These are phyloP conservation scores for Candida oleophila DNA, from an alignment of 805 yeast genomes.

Conservation along the genomic window DNA sequence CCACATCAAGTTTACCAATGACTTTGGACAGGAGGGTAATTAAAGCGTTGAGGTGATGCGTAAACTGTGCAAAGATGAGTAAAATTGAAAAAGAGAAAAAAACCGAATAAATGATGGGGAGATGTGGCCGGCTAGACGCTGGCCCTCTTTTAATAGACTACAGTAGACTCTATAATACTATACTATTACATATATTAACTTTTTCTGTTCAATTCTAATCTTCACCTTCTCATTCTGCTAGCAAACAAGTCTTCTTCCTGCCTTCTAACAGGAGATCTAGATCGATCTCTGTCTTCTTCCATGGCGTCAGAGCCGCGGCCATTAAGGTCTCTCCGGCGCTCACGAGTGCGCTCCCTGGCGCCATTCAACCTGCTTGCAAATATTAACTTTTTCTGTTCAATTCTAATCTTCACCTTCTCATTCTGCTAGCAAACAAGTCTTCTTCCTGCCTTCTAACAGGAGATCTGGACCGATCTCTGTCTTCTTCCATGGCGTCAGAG, in stretches of 20 bases:
- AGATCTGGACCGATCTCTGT: conserved; percentile 6
- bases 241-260: conserved; percentile 36
- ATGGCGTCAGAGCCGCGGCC: background rate
- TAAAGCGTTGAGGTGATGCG: too few relatives aligned
- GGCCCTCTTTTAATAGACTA: background rate
- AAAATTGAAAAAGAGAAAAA: too few relatives aligned
- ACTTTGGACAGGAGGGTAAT: conserved; percentile 97
- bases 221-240: conserved; percentile 21
- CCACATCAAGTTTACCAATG: conserved; percentile 86
- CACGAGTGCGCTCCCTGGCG: too few relatives aligned
- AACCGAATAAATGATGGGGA: too few relatives aligned
- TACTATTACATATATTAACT: background rate
- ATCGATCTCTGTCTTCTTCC: conserved; percentile 3
- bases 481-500: background rate
- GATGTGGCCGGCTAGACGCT: too few relatives aligned
- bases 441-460: conserved; percentile 18
- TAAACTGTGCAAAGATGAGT: too few relatives aligned
- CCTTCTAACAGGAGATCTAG: conserved; percentile 6
- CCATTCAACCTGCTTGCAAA: conserved; percentile 9
- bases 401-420: conserved; percentile 19
- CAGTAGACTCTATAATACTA: background rate
- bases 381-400: too few relatives aligned
- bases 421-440: conserved; percentile 34
- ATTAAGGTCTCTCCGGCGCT: background rate
- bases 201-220: too few relatives aligned